Conservation (phyloP, 441 rosid species). For the Populus tomentosa region DNA sequence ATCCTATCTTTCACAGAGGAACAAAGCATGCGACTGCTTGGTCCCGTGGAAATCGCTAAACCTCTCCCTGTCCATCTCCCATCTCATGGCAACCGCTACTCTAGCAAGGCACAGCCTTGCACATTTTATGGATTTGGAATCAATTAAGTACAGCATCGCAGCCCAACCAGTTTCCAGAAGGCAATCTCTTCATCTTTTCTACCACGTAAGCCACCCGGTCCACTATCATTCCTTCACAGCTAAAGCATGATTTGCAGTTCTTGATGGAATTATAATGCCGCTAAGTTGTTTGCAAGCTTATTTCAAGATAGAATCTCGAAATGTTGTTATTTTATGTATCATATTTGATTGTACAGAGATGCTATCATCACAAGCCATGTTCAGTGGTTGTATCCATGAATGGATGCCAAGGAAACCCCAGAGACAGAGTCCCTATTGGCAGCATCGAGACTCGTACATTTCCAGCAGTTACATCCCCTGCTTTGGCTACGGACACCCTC, state of each 20-base stretch:
- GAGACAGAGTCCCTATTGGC: conserved; percentile 40
- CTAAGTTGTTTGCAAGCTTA: neutral
- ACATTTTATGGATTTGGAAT: conserved; percentile 32
- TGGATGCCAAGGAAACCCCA: conserved; percentile 60
- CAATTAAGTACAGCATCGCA: conserved; percentile 23
- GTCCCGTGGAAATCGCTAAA: neutral
- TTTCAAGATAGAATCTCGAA: neutral
- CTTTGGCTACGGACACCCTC: conserved; percentile 53
- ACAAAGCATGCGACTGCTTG: neutral
- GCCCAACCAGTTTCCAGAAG: conserved; percentile 19
- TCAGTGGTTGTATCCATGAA: conserved; percentile 44
- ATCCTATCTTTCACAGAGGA: neutral
- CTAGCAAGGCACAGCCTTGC: conserved; percentile 27
- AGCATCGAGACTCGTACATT: conserved; percentile 48
- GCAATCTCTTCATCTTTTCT: conserved; percentile 24
- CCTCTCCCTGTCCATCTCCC: neutral
- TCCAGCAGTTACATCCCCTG: conserved; percentile 40
- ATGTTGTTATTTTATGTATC: neutral
- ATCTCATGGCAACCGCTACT: conserved; percentile 18
- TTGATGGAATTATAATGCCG: neutral
- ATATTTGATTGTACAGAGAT: neutral
- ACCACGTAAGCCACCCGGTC: conserved; percentile 21
- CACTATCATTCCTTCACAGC: neutral
- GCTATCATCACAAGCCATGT: conserved; percentile 18
- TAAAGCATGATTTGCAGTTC: neutral